These are phyloP conservation scores for Plenodomus tracheiphilus DNA, from an alignment of 2,329 filamentous ascomycete species.

Conservation along the genomic window DNA sequence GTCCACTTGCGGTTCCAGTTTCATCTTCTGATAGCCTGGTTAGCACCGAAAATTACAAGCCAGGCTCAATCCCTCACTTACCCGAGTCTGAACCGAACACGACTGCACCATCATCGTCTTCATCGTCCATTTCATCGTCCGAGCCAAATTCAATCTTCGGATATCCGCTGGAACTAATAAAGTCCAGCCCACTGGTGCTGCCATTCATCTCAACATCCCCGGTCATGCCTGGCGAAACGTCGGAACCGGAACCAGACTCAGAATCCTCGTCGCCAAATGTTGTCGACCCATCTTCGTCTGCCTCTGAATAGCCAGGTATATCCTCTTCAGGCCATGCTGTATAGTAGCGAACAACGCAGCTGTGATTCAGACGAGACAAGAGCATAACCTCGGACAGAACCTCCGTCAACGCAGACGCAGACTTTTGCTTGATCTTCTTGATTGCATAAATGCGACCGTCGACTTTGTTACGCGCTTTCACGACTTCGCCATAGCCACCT, in stretches of 20 bases:
- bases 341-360: conserved; percentile 85
- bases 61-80: conserved; percentile 13
- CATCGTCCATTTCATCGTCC: conserved; percentile 49
- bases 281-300: conserved; percentile 36
- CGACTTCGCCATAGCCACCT: conserved; percentile 94
- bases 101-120: conserved; percentile 38
- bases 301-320: conserved; percentile 48
- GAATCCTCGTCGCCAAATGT: conserved; percentile 34
- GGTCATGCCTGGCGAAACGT: conserved; percentile 29
- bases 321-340: conserved; percentile 89
- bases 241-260: conserved; percentile 24
- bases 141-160: conserved; percentile 78
- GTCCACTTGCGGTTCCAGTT: conserved; percentile 42
- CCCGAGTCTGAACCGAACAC: conserved; percentile 46
- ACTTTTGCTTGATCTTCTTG: conserved; percentile 90
- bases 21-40: conserved; percentile 48
- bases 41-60: conserved; percentile 4
- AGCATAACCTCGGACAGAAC: conserved; percentile 84
- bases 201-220: conserved; percentile 62
- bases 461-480: conserved; percentile 91
- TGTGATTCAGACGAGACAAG: conserved; percentile 90
- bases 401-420: conserved; percentile 74
- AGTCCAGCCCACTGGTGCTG: conserved; percentile 80
- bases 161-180: conserved; percentile 84
- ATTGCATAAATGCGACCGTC: conserved; percentile 94